phyloP scores from a whole-genome alignment of 805 yeast genomes.

The Schwanniomyces vanrijiae region DNA sequence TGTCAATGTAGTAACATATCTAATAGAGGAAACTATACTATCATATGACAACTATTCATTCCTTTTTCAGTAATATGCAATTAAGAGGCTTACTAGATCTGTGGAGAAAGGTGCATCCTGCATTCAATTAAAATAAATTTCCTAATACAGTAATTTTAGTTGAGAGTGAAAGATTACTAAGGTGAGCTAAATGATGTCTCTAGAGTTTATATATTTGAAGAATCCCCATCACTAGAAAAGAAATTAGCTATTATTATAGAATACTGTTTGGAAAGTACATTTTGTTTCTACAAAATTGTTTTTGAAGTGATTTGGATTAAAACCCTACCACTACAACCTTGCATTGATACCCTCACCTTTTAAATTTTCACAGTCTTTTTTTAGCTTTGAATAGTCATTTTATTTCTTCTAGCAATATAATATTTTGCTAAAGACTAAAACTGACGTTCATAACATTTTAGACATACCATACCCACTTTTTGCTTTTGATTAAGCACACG shows the following conservation, averaged over 20 bases:
- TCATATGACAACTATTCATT: not conserved
- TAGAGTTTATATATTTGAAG: not conserved
- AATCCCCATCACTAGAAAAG: not conserved
- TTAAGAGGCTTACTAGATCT: not conserved
- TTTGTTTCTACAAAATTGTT: not conserved
- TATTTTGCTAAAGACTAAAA: not conserved
- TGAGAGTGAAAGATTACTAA: not conserved
- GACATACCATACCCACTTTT: not conserved
- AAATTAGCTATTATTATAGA: not conserved
- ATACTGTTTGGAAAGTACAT: not conserved
- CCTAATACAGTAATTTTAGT: not conserved
- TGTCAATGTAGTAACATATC: not conserved
- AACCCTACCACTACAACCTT: not conserved
- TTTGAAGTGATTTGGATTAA: not conserved
- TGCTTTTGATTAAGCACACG: not conserved
- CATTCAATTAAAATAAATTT: not conserved
- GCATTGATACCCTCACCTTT: not conserved
- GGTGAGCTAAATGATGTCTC: not conserved
- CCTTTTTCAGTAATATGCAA: not conserved
- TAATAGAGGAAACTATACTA: not conserved
- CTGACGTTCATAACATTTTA: not conserved
- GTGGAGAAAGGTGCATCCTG: slow-evolving; percentile 1
- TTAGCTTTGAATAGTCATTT: not conserved
- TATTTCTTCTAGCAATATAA: not conserved
- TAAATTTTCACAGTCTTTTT: not conserved